Evolutionary conservation across 2,329 filamentous ascomycete species (phyloP).

Genomic region (Colletotrichum camelliae): DNA sequence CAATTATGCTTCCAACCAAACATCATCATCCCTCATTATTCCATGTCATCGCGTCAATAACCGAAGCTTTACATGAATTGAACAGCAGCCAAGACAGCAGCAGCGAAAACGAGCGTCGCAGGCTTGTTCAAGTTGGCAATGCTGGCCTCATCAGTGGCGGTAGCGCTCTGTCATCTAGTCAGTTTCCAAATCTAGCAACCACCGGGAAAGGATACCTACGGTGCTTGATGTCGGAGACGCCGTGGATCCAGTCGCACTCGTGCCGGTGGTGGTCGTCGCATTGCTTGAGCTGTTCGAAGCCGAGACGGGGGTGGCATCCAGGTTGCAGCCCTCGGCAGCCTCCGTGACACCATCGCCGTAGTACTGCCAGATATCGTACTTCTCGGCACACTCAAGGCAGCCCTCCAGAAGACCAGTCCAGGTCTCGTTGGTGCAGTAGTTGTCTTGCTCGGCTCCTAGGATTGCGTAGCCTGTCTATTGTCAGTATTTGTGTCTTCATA

Average conservation of each 20-base stretch:
- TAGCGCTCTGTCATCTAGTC: neutral
- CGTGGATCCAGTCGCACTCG: neutral
- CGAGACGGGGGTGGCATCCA: conserved; percentile 6
- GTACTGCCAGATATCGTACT: conserved; percentile 49
- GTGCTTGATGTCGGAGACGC: neutral
- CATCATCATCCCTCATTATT: neutral
- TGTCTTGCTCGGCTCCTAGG: conserved; percentile 35
- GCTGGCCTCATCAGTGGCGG: neutral
- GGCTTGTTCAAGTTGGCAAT: neutral
- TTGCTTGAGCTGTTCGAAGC: neutral
- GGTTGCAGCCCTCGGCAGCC: conserved; percentile 34
- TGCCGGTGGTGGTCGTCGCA: neutral
- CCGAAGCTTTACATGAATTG: neutral
- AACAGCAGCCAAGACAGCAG: neutral
- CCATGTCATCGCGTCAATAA: neutral
- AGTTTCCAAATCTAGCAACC: neutral
- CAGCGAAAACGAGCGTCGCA: neutral
- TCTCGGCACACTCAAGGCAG: conserved; percentile 48
- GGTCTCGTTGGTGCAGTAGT: conserved; percentile 40
- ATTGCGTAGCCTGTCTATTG: conserved; percentile 33
- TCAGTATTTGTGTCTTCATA: neutral
- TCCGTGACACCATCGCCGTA: conserved; percentile 42
- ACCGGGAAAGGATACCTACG: neutral
- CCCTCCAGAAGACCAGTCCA: conserved; percentile 45
- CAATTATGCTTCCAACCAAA: neutral